phyloP scores from a whole-genome alignment of 495 filamentous ascomycete species.

The Geoglossum glabrum region DNA sequence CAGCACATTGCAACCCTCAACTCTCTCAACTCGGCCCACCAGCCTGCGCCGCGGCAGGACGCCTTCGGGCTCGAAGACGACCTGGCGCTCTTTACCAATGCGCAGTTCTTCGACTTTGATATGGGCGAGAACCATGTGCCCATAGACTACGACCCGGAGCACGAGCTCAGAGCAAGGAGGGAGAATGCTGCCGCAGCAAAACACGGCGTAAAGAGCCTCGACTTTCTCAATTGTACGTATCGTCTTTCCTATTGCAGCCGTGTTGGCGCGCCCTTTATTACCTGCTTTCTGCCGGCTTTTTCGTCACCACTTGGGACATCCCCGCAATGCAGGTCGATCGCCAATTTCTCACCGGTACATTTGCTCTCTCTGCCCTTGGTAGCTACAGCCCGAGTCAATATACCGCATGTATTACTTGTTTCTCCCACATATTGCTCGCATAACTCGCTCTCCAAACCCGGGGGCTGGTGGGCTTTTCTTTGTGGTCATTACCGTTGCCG shows the following conservation, averaged over 20 bases:
- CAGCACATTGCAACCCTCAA: conserved; percentile 80
- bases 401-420: no score
- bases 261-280: no score
- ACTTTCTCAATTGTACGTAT: background rate
- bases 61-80: conserved; percentile 47
- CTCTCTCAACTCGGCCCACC: conserved; percentile 45
- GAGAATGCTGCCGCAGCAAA: conserved; percentile 5
- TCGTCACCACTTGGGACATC: no score
- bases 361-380: no score
- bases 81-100: conserved; percentile 79
- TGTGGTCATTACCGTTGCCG: background rate
- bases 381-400: no score
- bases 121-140: conserved; percentile 18
- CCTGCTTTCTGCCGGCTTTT: no score
- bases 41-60: conserved; percentile 39
- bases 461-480: background rate
- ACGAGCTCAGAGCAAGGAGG: conserved; percentile 4
- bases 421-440: background rate
- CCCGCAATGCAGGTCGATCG: no score
- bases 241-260: background rate
- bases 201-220: background rate
- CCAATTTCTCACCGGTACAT: background rate
- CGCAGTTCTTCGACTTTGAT: conserved; percentile 84
- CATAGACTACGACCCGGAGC: conserved; percentile 9
- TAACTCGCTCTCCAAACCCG: background rate